Base-by-base conservation (phyloP, 805 yeast species). In the Kluyveromyces aestuarii region DNA sequence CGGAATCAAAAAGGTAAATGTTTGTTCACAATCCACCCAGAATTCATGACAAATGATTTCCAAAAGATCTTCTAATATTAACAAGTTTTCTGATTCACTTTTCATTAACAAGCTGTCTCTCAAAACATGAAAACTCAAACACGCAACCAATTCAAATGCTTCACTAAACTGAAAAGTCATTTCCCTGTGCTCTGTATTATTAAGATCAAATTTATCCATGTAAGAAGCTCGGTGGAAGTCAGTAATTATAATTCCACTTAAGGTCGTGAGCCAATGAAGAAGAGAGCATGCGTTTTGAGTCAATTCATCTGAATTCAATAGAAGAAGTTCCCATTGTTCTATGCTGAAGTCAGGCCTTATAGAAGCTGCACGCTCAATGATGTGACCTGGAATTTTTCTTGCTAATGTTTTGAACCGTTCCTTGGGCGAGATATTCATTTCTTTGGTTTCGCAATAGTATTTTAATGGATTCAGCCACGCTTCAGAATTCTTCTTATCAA, bases 21-120 rank as follows among this genome's bases (percentile, higher is more conserved):
- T 41, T 21, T 45, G 55, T 33, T 30, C 41, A 44, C 62, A 66
- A 4, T 56, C 55, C 33, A 57, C 35, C 63, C 64, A 60, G 9
- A 52, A 27, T 44, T 60, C 63, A 19, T 52, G 52, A 17, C 57
- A 59, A 13, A 64, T 44, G 21, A 64, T 44, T 6, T 53, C 45
- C 6, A 63, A 45, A 14, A 63, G 45, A 16, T 58, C 51, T 42
- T 64, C 68, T n/a, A 63, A 48, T 52, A 60, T 60, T 14, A 54
- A 55, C 13, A 62, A 46, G 35, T 52, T 51, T 38, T 43, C 45
- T 10, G 25, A 16, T 27, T 48, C 52, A 10, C 41, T 48, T 3
- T 45, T 40, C 5, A 45, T 41, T 37, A 44, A 33, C 10, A 21
- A n/a, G 7, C 48, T 45, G 11, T 21, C 18, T 16, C 45, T 42